Base-by-base conservation (phyloP, 345 rosid genomes). In the Eucalyptus cloeziana region DNA sequence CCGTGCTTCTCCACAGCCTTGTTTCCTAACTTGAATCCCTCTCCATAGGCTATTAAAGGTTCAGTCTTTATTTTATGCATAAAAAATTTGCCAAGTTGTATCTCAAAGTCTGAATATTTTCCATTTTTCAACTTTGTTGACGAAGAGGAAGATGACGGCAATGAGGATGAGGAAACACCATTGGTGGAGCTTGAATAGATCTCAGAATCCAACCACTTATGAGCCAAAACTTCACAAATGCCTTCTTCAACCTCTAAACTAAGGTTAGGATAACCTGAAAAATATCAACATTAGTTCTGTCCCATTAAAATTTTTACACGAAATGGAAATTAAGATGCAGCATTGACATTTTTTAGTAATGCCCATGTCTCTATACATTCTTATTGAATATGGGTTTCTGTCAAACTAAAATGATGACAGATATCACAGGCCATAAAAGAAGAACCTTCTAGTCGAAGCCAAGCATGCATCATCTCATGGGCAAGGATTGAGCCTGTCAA, bases 401-500 rank as follows among this genome's bases (percentile, higher is more conserved):
- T 64, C 31, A n/a, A 27, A 60, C 31, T n/a, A n/a, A 64, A 24
- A 64, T 64, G 17, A 10, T 64, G 16, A n/a, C 37, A 87, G 80
- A 67, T 27, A 8, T 12, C 33, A 47, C 86, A 49, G 43, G 49
- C 81, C 37, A 31, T 43, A 85, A 31, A 51, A 49, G 13, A 85
- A 56, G 85, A 91, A 98, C 99, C 99, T 90, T 96, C 92, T 25
- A 98, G 97, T 85, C 95, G 95, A 92, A 98, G 99, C 99, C 99
- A 97, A 0, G 99, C 99, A 27, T 98, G 99, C 99, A 98, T 98
- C 99, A 98, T 96, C 92, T 98, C 99, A 91, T 98, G 99, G 91
- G 98, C 99, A 47, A 98, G 94, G 92, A 98, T 96, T 45, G 98
- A 94, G 43, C 99, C 99, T 22, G 99, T 95, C 94, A 98, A 91